A percentile compares a stretch with the other conserved stretches of the same genome.
phyloP scores from a whole-genome alignment of 1,284 basidiomycete genomes.

The Ganoderma lucidum region DNA sequence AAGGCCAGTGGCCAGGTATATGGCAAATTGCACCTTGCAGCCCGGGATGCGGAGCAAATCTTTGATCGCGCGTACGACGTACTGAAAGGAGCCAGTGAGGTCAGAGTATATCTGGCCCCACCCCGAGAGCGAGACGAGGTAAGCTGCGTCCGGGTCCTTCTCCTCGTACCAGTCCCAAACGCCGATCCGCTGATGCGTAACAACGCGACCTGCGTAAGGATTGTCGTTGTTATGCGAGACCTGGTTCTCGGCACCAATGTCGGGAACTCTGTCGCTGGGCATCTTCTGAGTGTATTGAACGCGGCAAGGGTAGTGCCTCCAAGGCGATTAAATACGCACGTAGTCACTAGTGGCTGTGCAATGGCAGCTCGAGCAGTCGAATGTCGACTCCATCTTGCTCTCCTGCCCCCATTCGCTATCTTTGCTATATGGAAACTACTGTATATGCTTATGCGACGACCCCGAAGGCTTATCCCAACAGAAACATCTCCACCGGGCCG shows the following conservation, averaged over 20 bases:
- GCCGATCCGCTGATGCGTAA: constrained; percentile 67
- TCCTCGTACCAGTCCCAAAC: constrained; percentile 81
- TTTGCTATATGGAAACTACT: no score
- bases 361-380: no score
- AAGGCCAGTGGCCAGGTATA: constrained; percentile 58
- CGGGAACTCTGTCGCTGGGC: not conserved
- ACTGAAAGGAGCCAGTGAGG: constrained; percentile 45
- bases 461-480: no score
- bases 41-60: constrained; percentile 63
- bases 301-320: not conserved
- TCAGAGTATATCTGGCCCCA: constrained; percentile 30
- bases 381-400: no score
- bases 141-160: constrained; percentile 45
- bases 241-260: not conserved
- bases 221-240: not conserved
- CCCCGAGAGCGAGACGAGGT: constrained; percentile 48
- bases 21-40: constrained; percentile 55
- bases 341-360: no score
- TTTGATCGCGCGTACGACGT: constrained; percentile 68
- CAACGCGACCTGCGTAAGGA: constrained; percentile 30
- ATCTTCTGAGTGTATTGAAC: not conserved
- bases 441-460: no score
- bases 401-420: no score
- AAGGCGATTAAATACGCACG: not conserved
- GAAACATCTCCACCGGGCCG: no score